Evolutionary conservation across 768 basidiomycete species (phyloP), one percentile per base, ranked within the genome.

Genomic region (Daedaleopsis sinensis): DNA sequence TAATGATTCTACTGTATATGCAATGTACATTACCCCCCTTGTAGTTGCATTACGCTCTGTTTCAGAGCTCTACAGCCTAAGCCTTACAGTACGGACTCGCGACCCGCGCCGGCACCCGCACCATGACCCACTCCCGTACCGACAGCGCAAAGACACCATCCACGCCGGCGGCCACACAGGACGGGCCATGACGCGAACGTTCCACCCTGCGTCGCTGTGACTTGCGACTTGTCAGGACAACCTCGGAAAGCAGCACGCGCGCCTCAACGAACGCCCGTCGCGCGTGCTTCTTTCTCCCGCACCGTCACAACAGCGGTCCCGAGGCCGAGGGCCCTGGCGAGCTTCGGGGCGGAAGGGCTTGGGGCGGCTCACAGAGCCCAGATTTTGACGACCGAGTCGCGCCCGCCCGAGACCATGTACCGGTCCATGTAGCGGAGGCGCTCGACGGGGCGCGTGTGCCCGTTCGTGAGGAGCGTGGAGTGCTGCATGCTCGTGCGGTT

Each of bases 401-500:
- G 85, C 52, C 89, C 94, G 37, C 97, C 97, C 10, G 92, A 91
- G 32, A 93, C 88, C 49, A 98, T 80, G 76, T 97, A 99, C 51
- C 90, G 87, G 74, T 98, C 97, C 89, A 97, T 96, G 76, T 96
- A 98, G 51, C 97, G 85, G 63, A 98, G 78, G 65, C 84, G 84
- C 76, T 95, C 93, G 32, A 89, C 90, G 0, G 96, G 96, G 63
- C 85, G 87, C 18, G 84, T 91, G 74, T 99, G 97, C n/a, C 97
- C 97, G 71, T 98, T 98, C 6, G 90, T 93, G 47, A 83, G 73
- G 49, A 99, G 75, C 27, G 89, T 84, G 12, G 93, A 91, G 62
- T 94, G 89, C 69, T 96, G 91, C 80, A 90, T 87, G 63, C 88
- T 93, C 9, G 94, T 98, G 32, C 97, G 90, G 73, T 98, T 99